These are phyloP conservation scores for Dipodascus albidus DNA, from an alignment of 805 yeast species.

Conservation along the genomic window DNA sequence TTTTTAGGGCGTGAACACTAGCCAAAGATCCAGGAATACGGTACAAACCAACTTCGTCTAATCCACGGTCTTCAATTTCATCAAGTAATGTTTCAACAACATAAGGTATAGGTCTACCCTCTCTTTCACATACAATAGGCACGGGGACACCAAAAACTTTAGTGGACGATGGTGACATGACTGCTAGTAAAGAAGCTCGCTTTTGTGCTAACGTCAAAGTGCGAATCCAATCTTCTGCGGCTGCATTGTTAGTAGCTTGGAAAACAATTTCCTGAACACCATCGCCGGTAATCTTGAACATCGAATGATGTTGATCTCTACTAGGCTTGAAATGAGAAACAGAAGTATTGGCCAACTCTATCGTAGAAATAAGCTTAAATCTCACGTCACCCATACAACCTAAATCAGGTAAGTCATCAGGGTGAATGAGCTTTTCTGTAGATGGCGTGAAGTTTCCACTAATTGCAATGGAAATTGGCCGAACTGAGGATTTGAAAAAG, in stretches of 20 bases:
- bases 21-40: conserved; percentile 59
- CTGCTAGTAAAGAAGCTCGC: conserved; percentile 11
- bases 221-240: conserved; percentile 65
- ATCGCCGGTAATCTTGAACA: conserved; percentile 34
- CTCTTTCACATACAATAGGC: conserved; percentile 62
- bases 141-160: conserved; percentile 83
- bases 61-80: conserved; percentile 76
- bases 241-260: conserved; percentile 53
- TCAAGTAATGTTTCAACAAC: conserved; percentile 54
- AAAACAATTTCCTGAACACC: conserved; percentile 47
- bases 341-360: conserved; percentile 34
- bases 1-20: conserved; percentile 41
- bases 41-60: conserved; percentile 85
- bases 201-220: conserved; percentile 18
- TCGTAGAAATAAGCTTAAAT: conserved; percentile 38
- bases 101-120: conserved; percentile 47
- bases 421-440: conserved; percentile 37
- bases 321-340: conserved; percentile 29
- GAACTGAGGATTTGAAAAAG: conserved; percentile 25
- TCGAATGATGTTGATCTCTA: conserved; percentile 5
- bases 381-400: conserved; percentile 26
- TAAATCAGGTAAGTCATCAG: conserved; percentile 49
- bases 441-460: conserved; percentile 11
- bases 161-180: conserved; percentile 21
- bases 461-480: conserved; percentile 30